Base-by-base conservation (phyloP, 805 yeast genomes). In the Wickerhamiella shivajii region DNA sequence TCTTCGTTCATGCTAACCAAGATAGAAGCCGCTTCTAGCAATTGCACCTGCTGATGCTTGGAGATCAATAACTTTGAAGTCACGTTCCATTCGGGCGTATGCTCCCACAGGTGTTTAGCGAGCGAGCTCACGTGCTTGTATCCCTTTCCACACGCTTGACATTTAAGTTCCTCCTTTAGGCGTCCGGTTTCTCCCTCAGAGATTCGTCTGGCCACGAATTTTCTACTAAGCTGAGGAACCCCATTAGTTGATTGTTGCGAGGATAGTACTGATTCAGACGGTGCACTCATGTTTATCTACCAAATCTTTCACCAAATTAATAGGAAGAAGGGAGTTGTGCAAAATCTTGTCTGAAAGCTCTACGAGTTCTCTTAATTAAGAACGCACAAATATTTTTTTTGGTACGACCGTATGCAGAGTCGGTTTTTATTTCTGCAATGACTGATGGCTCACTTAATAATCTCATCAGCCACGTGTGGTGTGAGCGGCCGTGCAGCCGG, bases 101-200 rank as follows among this genome's bases (percentile, higher is more conserved):
- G 94, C 50, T 81, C 94, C 93, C 93, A 81, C 24, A 81, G 57
- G 56, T 80, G 93, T 53, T 80, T 80, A 2, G 92, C 90, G 39
- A 80, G 63, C n/a, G 85, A 75, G 1, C 84, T 74, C 5, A 81
- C 77, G 57, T 81, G 94, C 52, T 80, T 83, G 52, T 81, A 81
- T 15, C 90, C 92, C 54, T 81, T 81, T 3, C 93, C 93, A 47
- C 94, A 81, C 3, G 90, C 81, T 53, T 83, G 92, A 59, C 93
- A 81, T 47, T 74, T 74, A 42, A 81, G 64, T 49, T 77, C 85
- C 50, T 81, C 92, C 52, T 80, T 81, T 31, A 78, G 62, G 30
- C 93, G 59, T 15, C 92, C 92, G 3, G 83, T 71, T 51, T 79
- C 92, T 29, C 93, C 93, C 52, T 80, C 93, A 31, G 80, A 70